Base-by-base conservation (phyloP, 2,329 filamentous ascomycete species). In the Botrytis medusae region DNA sequence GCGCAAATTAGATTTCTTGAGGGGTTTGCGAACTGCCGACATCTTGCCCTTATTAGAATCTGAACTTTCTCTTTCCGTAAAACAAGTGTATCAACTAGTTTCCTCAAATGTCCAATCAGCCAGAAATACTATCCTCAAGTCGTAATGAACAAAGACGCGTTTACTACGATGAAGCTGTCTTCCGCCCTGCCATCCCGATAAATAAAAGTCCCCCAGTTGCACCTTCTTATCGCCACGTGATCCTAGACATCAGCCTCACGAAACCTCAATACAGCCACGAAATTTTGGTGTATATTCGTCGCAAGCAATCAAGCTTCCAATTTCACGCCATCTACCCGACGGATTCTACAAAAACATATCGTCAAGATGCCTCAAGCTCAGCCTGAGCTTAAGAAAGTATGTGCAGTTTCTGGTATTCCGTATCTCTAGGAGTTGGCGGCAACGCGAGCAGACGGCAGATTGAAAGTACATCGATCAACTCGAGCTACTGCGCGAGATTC, bases 341-440 rank as follows among this genome's bases (percentile, higher is more conserved):
- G 40, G 71, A 42, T 44, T 57, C 65, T 37, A 68, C 32, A 60
- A 72, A 57, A 77, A 74, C 37, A 67, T 73, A 74, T 73, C 64
- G 69, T 77, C 78, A 81, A 87, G 78, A 99, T 99, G 96, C 94
- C 96, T 86, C 95, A 97, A 91, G 95, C 96, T 83, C 96, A 98
- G 86, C 96, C 96, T 80, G 97, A 99, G 87, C 90, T 99, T 76
- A 99, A 98, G 86, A 99, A 98, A 91, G 96, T 97, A 85, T 74
- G 82, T 81, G 63, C 48, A 71, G 70, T 67, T 73, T 59, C 59
- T n/a, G 34, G 7, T 2, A 20, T 32, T 20, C 5, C 22, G 46
- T 20, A 29, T 29, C 2, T 20, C 46, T n/a, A 25, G 12, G 6
- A 59, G 5, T 32, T 61, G 29, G 29, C 62, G 51, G 73, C 6